phyloP scores from a whole-genome alignment of 2,329 filamentous ascomycete species.

The Hypoxylon sp. region DNA sequence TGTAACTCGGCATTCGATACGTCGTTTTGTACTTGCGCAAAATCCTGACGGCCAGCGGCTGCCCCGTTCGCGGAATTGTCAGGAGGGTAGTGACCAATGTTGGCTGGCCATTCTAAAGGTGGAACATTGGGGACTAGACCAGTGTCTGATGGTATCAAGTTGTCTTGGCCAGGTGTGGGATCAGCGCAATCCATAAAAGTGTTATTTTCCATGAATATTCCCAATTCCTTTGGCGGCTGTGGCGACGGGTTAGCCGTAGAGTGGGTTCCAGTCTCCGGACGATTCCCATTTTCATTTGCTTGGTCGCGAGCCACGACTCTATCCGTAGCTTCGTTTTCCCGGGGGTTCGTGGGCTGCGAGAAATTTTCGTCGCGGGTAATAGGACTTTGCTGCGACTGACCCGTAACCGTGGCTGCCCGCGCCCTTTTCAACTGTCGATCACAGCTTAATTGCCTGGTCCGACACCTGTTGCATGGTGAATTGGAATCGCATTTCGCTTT shows the following conservation, averaged over 20 bases:
- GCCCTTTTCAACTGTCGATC: conserved; percentile 23
- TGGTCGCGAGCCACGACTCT: not conserved
- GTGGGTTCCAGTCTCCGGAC: not conserved
- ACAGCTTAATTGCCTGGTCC: conserved; percentile 21
- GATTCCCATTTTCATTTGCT: not conserved
- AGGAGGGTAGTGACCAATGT: not conserved
- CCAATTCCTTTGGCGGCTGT: conserved; percentile 11
- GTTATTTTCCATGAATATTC: not conserved
- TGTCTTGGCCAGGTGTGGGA: not conserved
- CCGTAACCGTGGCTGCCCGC: conserved; percentile 3
- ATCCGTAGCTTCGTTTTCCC: not conserved
- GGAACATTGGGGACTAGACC: conserved; percentile 3
- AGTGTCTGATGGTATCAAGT: conserved; percentile 4
- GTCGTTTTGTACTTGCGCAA: conserved; percentile 1
- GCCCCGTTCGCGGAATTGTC: not conserved
- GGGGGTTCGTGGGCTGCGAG: not conserved
- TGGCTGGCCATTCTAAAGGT: conserved; percentile 11
- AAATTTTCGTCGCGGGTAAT: not conserved
- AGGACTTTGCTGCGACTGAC: not conserved
- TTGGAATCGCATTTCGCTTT: conserved; percentile 34
- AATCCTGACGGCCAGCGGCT: not conserved
- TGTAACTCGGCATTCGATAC: conserved; percentile 1
- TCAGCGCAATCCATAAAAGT: conserved; percentile 7
- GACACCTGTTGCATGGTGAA: conserved; percentile 31
- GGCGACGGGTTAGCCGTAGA: not conserved